Evolutionary conservation across 2,329 filamentous ascomycete species (phyloP), one percentile per base, ranked within the genome.

Genomic region (Microsporum audouinii): DNA sequence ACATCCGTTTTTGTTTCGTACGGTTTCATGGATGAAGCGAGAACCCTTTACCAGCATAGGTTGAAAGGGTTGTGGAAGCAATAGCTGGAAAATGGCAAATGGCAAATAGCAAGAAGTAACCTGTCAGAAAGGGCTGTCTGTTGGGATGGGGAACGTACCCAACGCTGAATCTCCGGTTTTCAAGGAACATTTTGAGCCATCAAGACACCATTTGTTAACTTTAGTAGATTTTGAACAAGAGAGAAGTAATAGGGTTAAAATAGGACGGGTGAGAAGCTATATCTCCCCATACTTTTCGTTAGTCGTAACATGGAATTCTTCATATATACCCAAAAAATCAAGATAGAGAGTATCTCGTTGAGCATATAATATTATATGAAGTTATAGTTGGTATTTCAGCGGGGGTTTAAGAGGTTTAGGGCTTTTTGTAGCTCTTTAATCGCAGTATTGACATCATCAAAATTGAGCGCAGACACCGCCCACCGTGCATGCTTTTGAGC

Each of bases 401-500:
- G 76, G 10, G 84, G 87, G 1, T 89, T 89, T 57, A 96, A 75
- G 17, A 79, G 76, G 61, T 82, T 78, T 64, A 99, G 75, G 2
- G 94, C 94, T 62, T 83, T 84, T 59, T 84, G 83, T 64, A 99
- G 73, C 71, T 99, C 91, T 69, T 86, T 86, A 3, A 97, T 86
- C 0, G 94, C 94, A 0, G 94, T 99, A 1, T 86, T 80, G 1
- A 95, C 88, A 71, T 99, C 94, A 67, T 99, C 94, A 73, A 99
- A 99, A 68, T 96, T 96, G 56, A 99, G 77, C 0, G 94, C 94
- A 8, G 91, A 96, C 47, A 97, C 95, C 0, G 94, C 94, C 89
- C 90, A 99, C 69, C 90, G 91, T 1, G 92, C 91, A 76, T 97
- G 94, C 72, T 97, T 99, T 72, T 96, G 91, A 3, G 94, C 92